Conservation (phyloP, 2,329 filamentous ascomycete species). For the Fusarium sp. region DNA sequence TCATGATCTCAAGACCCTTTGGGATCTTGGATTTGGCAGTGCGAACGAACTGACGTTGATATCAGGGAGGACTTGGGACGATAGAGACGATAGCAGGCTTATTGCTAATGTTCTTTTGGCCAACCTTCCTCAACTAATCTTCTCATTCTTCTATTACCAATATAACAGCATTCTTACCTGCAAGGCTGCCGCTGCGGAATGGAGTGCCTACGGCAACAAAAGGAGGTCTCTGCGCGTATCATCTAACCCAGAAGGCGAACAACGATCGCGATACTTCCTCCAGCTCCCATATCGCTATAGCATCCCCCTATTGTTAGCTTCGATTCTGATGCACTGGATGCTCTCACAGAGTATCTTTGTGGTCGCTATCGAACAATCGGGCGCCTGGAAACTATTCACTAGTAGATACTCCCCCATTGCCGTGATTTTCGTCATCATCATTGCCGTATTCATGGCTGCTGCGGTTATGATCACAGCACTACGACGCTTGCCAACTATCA, state of each 20-base stretch:
- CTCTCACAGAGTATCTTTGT: neutral
- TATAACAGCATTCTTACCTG: neutral
- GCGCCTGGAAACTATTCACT: fast-evolving
- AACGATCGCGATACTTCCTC: neutral
- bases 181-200: neutral
- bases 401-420: neutral
- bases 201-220: neutral
- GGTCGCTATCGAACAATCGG: neutral
- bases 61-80: no score
- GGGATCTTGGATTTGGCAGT: neutral
- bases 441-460: neutral
- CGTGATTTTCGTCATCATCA: fast-evolving
- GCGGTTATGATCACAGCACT: neutral
- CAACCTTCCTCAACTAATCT: neutral
- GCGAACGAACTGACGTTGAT: neutral
- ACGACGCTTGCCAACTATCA: neutral
- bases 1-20: fast-evolving
- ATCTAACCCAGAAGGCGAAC: neutral
- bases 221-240: neutral
- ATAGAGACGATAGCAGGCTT: no score
- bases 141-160: neutral
- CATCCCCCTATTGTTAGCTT: fast-evolving
- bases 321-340: neutral
- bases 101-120: neutral
- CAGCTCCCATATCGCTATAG: neutral